Percentiles rank a stretch among this genome's conserved stretches.
Conservation (phyloP, 352 stramenopile species). For the Phytophthora cryptogea region DNA sequence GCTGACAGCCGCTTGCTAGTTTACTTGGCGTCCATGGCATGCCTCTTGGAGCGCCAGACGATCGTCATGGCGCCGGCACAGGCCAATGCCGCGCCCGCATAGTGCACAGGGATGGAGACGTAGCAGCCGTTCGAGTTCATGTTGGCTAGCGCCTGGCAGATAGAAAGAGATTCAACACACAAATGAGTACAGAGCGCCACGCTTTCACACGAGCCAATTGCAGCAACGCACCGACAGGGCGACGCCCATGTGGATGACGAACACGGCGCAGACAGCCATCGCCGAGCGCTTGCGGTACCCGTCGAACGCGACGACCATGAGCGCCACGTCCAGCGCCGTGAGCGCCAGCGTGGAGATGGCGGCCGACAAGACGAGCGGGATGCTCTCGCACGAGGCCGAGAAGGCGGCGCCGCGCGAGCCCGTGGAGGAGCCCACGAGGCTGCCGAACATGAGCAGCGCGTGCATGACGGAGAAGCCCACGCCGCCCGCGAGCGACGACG, state of each 20-base stretch:
- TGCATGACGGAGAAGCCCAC: conserved; percentile 87
- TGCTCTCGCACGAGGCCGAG: conserved; percentile 65
- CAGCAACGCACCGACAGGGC: conserved; percentile 63
- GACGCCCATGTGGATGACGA: conserved; percentile 75
- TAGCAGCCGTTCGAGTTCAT: conserved; percentile 78
- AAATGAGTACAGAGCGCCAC: conserved; percentile 7
- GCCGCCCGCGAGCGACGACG: conserved; percentile 74
- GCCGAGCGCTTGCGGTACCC: conserved; percentile 71
- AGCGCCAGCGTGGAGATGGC: conserved; percentile 76
- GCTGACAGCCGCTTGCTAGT: background rate
- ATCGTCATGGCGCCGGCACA: conserved; percentile 44
- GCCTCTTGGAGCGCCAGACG: conserved; percentile 50
- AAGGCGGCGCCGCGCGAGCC: conserved; percentile 74
- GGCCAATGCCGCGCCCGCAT: conserved; percentile 58
- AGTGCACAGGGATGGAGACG: conserved; percentile 79
- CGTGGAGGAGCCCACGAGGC: conserved; percentile 69
- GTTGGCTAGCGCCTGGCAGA: conserved; percentile 63
- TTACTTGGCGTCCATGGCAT: conserved; percentile 35
- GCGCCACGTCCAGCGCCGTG: conserved; percentile 73
- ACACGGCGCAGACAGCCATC: conserved; percentile 52
- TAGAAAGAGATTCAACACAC: conserved; percentile 2
- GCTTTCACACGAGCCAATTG: background rate
- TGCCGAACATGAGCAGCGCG: conserved; percentile 86
- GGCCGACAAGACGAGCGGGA: conserved; percentile 74
- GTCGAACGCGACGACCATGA: conserved; percentile 86